Evolutionary conservation across 1,284 basidiomycete species (phyloP).

Genomic region (Boletus sp.): DNA sequence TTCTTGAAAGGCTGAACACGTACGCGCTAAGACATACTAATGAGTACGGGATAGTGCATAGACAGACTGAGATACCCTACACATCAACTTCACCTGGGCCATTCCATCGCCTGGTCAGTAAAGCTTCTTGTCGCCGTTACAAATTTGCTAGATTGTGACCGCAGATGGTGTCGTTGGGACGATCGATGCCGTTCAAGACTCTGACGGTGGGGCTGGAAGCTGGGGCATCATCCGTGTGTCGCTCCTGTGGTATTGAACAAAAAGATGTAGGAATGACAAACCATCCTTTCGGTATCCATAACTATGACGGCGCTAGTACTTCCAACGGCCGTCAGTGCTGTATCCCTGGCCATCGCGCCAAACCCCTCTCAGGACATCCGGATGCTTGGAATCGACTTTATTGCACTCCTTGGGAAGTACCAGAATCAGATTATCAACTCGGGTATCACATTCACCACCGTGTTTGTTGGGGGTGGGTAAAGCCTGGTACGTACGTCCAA

Average conservation of each 20-base stretch:
- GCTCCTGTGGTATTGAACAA: neutral
- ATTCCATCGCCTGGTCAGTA: too few species aligned
- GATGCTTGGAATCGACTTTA: constrained; percentile 12
- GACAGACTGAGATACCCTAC: too few species aligned
- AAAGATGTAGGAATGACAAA: neutral
- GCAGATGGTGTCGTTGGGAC: constrained; percentile 9
- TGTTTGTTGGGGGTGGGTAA: neutral
- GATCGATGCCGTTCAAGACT: constrained; percentile 15
- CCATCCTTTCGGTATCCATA: constrained; percentile 3
- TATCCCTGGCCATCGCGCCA: constrained; percentile 7
- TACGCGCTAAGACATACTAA: too few species aligned
- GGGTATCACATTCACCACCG: constrained; percentile 4
- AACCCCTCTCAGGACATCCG: constrained; percentile 7
- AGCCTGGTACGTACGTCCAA: constrained; percentile 1
- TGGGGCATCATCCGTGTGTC: constrained; percentile 21
- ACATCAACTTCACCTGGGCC: too few species aligned
- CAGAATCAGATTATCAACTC: constrained; percentile 12
- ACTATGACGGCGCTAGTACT: constrained; percentile 9
- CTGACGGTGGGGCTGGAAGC: constrained; percentile 19
- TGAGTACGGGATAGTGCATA: too few species aligned
- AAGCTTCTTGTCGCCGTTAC: too few species aligned
- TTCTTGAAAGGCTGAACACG: too few species aligned
- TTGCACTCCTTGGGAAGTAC: constrained; percentile 9
- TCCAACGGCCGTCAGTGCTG: constrained; percentile 1
- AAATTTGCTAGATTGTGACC: constrained; percentile 14